Base-by-base conservation (phyloP, 306 rosid species). In the Castanea sativa region DNA sequence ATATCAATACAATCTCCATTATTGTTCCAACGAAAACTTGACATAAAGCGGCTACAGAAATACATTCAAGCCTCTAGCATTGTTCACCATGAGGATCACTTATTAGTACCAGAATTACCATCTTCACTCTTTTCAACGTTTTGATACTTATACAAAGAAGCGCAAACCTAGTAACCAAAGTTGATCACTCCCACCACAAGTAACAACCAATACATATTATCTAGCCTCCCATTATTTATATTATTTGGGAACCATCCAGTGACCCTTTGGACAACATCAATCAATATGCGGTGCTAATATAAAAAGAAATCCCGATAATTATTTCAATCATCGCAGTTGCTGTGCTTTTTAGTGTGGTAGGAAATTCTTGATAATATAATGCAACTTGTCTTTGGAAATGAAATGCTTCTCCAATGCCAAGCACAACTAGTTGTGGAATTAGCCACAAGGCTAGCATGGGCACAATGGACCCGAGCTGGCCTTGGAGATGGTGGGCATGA, bases 401-500 rank as follows among this genome's bases (percentile, higher is more conserved):
- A 76, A 93, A 91, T 4, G 94, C 90, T 82, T 88, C 94, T 61
- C 96, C 96, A 16, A 88, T 27, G 0, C 97, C 92, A 64, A 82
- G 85, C 59, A 89, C 27, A 67, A 69, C 83, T 58, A 89, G 35
- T 14, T 91, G 94, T 57, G 91, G 94, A 68, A 85, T 81, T 30
- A 89, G 80, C 96, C 94, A 92, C 0, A 89, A 57, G 1, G 69
- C 73, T 0, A 64, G 80, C 87, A 89, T 84, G 6, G 80, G 61
- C 53, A 63, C 81, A 11, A 7, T 25, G 56, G 73, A 32, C n/a
- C 56, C 20, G 1, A 20, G 23, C 8, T 67, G 69, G 19, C 51
- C 70, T 16, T 59, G 53, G 4, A 53, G 53, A 49, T 19, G 59
- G 16, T 83, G 70, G 1, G 10, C 45, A 20, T 82, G 86, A 0